Conservation (phyloP, 2,329 filamentous ascomycete genomes). For the Fusarium sp. region DNA sequence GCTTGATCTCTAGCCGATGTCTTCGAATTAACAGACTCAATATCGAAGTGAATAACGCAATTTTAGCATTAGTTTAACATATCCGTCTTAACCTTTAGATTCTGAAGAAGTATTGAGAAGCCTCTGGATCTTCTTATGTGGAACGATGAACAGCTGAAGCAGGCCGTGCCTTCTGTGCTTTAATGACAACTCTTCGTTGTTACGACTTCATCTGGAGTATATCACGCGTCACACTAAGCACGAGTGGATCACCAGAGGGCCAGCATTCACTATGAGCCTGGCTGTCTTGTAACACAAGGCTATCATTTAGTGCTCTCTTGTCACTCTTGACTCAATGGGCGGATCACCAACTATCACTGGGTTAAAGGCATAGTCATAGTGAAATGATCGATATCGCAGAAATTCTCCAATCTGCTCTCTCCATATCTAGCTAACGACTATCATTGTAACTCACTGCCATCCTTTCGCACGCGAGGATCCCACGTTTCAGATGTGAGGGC, state of each 20-base stretch:
- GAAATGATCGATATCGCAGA: background rate
- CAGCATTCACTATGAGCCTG: background rate
- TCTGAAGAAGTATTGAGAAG: background rate
- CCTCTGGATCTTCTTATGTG: background rate
- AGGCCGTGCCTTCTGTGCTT: background rate
- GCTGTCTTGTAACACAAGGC: background rate
- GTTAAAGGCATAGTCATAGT: background rate
- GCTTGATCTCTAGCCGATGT: background rate
- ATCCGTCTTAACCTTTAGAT: background rate
- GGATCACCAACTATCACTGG: background rate
- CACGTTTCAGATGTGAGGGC: background rate
- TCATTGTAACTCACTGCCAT: background rate
- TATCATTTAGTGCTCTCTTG: background rate
- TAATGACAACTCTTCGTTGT: background rate
- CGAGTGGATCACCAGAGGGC: background rate
- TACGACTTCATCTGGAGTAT: background rate
- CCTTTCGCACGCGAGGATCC: background rate
- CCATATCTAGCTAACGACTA: background rate
- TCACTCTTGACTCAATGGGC: background rate
- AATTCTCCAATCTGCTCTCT: background rate
- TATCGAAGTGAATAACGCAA: background rate
- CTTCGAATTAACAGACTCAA: too few relatives aligned
- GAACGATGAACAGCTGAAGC: background rate
- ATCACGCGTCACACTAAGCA: background rate
- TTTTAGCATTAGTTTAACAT: background rate